These are phyloP conservation scores for Neonectria magnoliae DNA, from an alignment of 2,329 filamentous ascomycete species.

Conservation along the genomic window DNA sequence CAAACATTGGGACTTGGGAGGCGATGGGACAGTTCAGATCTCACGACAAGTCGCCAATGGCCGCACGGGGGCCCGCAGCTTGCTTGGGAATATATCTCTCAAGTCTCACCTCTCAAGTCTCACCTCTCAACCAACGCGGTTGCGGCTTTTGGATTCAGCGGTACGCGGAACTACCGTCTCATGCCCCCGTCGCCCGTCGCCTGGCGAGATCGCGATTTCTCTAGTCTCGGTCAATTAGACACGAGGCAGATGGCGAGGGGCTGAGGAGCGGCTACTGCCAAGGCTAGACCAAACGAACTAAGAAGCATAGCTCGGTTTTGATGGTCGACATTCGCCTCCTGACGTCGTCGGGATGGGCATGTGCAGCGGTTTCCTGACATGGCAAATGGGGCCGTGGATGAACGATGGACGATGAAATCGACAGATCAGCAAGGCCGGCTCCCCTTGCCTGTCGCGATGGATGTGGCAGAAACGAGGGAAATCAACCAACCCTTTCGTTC, in stretches of 20 bases:
- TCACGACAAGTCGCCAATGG: constrained; percentile 36
- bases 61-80: constrained; percentile 37
- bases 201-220: constrained; percentile 5
- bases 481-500: constrained; percentile 1
- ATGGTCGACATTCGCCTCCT: constrained; percentile 2
- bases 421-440: not conserved
- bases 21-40: constrained; percentile 42
- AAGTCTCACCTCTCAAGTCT: constrained; percentile 4
- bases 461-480: constrained; percentile 1
- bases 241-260: constrained; percentile 1
- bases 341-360: not conserved
- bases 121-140: constrained; percentile 10
- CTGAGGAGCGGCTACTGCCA: constrained; percentile 7
- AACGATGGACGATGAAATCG: constrained; percentile 3
- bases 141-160: not conserved
- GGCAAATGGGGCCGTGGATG: not conserved
- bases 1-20: constrained; percentile 30
- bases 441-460: constrained; percentile 2
- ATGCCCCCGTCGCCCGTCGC: constrained; percentile 7
- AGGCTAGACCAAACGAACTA: constrained; percentile 3
- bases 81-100: constrained; percentile 20
- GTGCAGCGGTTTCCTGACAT: not conserved
- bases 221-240: constrained; percentile 27
- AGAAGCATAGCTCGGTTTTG: constrained; percentile 4
- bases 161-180: constrained; percentile 3